Percentiles rank a stretch among this genome's conserved stretches.
phyloP scores from a whole-genome alignment of 148 eudicot species.

The Cornus controversa region DNA sequence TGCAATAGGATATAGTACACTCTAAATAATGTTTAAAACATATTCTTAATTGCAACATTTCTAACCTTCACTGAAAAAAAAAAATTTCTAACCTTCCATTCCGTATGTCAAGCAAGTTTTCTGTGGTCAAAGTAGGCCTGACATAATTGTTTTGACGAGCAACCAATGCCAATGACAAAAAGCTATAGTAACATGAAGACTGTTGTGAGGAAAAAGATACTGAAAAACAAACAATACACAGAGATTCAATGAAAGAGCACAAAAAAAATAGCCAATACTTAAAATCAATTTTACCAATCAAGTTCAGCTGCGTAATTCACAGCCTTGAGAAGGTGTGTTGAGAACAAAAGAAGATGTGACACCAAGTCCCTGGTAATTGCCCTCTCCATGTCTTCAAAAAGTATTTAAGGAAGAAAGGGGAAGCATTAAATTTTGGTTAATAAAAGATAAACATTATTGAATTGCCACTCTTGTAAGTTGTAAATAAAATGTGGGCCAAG shows the following conservation, averaged over 20 bases:
- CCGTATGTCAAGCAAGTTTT: slow-evolving; percentile 71
- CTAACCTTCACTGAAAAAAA: no score
- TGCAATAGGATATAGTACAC: background rate
- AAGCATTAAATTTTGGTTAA: background rate
- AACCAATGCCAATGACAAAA: slow-evolving; percentile 79
- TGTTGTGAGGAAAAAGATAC: background rate
- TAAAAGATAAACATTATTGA: background rate
- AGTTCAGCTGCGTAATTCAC: slow-evolving; percentile 92
- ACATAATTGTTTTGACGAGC: slow-evolving; percentile 94
- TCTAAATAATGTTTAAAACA: background rate
- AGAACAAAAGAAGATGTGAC: slow-evolving; percentile 70
- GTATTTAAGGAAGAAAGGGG: slow-evolving; percentile 7
- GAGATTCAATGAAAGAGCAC: slow-evolving; percentile 2
- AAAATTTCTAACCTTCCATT: slow-evolving; percentile 88
- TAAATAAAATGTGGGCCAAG: background rate
- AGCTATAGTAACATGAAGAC: slow-evolving; percentile 36
- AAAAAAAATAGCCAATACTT: background rate
- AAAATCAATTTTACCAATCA: slow-evolving; percentile 61
- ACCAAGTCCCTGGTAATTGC: slow-evolving; percentile 91
- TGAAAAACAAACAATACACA: slow-evolving; percentile 10
- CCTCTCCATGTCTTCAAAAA: slow-evolving; percentile 88
- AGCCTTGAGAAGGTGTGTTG: slow-evolving; percentile 67
- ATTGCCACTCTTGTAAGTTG: background rate
- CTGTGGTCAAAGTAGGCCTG: slow-evolving; percentile 76
- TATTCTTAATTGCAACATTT: slow-evolving; percentile 6